Evolutionary conservation across 257 asterid species (phyloP).

Genomic region (Sherardia arvensis): DNA sequence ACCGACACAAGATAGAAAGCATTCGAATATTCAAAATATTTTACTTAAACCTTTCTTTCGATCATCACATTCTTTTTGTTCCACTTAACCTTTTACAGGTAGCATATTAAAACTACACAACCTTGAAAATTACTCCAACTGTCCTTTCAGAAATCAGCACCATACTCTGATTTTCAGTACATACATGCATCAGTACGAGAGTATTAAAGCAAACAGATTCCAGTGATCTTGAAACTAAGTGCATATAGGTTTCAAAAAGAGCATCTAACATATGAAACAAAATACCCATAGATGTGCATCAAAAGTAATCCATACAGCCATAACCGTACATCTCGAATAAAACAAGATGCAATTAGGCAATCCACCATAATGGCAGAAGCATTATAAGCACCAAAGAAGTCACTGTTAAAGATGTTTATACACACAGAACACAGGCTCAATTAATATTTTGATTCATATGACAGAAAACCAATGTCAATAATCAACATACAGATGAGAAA

Average conservation of each 20-base stretch:
- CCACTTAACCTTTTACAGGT: not conserved
- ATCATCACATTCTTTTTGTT: not conserved
- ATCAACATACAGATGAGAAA: not conserved
- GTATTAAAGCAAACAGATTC: not conserved
- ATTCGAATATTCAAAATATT: not conserved
- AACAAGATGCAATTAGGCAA: not conserved
- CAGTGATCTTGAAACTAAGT: not conserved
- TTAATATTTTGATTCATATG: not conserved
- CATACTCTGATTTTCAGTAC: not conserved
- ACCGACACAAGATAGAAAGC: not conserved
- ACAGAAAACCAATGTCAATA: not conserved
- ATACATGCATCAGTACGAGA: too few relatives aligned
- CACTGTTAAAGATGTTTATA: not conserved
- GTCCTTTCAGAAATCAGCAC: not conserved
- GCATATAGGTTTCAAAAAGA: not conserved
- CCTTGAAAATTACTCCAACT: too few relatives aligned
- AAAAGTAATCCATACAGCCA: not conserved
- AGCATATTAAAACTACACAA: not conserved
- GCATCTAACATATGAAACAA: slow-evolving; percentile 1
- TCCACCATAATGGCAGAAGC: not conserved
- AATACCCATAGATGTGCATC: too few relatives aligned
- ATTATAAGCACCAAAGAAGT: not conserved
- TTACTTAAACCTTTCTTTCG: not conserved
- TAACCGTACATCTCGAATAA: not conserved
- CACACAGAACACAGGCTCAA: not conserved